Evolutionary conservation across 2,329 filamentous ascomycete genomes (phyloP).

Genomic region (Dothideomycetidae sp.): DNA sequence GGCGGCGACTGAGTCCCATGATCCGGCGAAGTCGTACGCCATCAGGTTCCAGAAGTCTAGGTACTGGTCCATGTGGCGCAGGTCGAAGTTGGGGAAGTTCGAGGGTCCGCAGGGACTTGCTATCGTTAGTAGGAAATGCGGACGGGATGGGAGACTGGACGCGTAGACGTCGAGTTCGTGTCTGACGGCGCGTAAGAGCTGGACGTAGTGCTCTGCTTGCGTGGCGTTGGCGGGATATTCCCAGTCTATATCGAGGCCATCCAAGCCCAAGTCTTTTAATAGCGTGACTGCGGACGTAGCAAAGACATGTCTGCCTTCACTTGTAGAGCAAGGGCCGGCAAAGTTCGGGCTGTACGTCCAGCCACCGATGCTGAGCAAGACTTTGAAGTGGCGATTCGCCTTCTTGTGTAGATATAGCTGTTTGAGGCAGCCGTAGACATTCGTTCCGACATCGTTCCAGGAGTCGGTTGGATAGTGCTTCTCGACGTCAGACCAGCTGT

Average conservation of each 20-base stretch:
- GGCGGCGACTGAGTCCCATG: conserved; percentile 57
- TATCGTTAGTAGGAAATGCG: conserved; percentile 31
- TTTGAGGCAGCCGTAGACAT: conserved; percentile 65
- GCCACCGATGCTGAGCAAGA: conserved; percentile 70
- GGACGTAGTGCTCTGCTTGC: conserved; percentile 29
- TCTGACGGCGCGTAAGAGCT: conserved; percentile 27
- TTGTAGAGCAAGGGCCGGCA: conserved; percentile 48
- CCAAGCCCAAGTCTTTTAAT: conserved; percentile 65
- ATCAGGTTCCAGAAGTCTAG: conserved; percentile 39
- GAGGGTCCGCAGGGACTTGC: conserved; percentile 30
- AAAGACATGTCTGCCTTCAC: conserved; percentile 48
- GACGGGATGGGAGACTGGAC: conserved; percentile 19
- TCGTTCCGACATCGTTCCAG: conserved; percentile 49
- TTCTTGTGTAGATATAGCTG: conserved; percentile 66
- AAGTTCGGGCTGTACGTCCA: conserved; percentile 75
- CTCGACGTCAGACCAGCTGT: conserved; percentile 53
- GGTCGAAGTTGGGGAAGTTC: conserved; percentile 29
- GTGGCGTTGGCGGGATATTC: conserved; percentile 29
- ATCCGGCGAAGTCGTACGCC: conserved; percentile 50
- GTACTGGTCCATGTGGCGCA: conserved; percentile 27
- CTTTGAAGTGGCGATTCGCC: conserved; percentile 59
- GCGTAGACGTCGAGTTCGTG: conserved; percentile 28
- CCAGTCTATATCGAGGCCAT: conserved; percentile 36
- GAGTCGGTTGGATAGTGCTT: conserved; percentile 57
- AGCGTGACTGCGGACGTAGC: conserved; percentile 58